These are phyloP conservation scores for Penicillium frequentans DNA, from an alignment of 2,329 filamentous ascomycete genomes.

Conservation along the genomic window DNA sequence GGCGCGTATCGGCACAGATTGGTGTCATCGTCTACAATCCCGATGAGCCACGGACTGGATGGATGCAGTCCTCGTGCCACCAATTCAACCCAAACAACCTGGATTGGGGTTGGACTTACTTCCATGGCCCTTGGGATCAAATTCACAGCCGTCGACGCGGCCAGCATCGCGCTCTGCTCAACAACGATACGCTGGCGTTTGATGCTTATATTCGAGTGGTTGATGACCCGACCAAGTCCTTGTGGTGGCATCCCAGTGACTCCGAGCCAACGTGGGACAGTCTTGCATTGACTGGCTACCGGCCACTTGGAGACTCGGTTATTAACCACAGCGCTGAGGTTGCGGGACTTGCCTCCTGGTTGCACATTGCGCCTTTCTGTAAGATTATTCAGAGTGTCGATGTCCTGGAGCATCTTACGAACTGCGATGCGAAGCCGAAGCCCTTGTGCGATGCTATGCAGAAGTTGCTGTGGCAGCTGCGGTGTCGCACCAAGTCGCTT, in stretches of 20 bases:
- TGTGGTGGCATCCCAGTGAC: constrained; percentile 61
- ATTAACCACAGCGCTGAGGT: constrained; percentile 50
- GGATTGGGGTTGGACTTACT: constrained; percentile 66
- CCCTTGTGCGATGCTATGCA: constrained; percentile 54
- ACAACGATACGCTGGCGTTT: constrained; percentile 62
- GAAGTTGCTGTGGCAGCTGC: constrained; percentile 52
- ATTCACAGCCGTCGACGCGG: constrained; percentile 58
- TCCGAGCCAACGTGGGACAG: constrained; percentile 58
- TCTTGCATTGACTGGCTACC: constrained; percentile 57
- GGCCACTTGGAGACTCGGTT: constrained; percentile 49
- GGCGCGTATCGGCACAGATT: constrained; percentile 59
- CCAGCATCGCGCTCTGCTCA: constrained; percentile 59
- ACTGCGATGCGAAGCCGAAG: constrained; percentile 50
- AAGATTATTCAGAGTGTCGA: constrained; percentile 53
- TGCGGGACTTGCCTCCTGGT: constrained; percentile 58
- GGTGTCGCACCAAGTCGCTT: constrained; percentile 42
- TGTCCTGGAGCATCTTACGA: constrained; percentile 47
- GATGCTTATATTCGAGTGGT: constrained; percentile 62
- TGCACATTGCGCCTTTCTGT: constrained; percentile 61
- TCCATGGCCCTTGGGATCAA: constrained; percentile 59
- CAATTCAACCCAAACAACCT: constrained; percentile 59
- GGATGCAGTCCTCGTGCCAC: constrained; percentile 57
- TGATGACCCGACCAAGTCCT: constrained; percentile 59
- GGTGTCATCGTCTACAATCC: constrained; percentile 65
- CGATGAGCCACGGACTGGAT: constrained; percentile 59